A percentile compares a stretch with the other conserved stretches of the same genome.
Evolutionary conservation across 2,329 filamentous ascomycete genomes (phyloP).

Genomic region (Botrytis galanthina): DNA sequence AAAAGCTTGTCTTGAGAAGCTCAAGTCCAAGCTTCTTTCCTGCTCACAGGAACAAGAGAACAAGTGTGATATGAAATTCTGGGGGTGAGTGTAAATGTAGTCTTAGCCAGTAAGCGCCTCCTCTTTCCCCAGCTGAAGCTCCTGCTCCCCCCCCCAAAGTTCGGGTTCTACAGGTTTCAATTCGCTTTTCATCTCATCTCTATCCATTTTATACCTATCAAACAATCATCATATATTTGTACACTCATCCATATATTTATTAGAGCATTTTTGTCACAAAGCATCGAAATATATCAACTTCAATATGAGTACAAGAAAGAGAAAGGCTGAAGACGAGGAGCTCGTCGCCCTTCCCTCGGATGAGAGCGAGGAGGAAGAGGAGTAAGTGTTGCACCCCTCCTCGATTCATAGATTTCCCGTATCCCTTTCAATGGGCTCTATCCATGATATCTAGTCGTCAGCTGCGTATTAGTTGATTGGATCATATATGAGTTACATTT

Average conservation of each 20-base stretch:
- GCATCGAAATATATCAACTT: not conserved
- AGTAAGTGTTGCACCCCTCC: slow-evolving; percentile 27
- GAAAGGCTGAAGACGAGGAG: slow-evolving; percentile 36
- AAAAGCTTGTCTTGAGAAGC: slow-evolving; percentile 6
- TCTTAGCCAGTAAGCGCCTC: slow-evolving; percentile 13
- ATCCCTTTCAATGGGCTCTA: not conserved
- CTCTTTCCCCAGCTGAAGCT: slow-evolving; percentile 11
- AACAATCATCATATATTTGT: not conserved
- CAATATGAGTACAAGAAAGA: slow-evolving; percentile 32
- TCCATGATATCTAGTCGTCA: not conserved
- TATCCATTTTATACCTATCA: not conserved
- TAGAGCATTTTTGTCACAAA: not conserved
- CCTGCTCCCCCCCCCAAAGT: not conserved
- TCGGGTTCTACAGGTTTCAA: not conserved
- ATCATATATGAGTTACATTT: not conserved
- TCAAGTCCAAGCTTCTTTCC: slow-evolving; percentile 9
- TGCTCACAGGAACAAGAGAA: slow-evolving; percentile 15
- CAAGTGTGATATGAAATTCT: slow-evolving; percentile 8
- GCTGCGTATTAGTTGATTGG: not conserved
- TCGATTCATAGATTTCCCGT: not conserved
- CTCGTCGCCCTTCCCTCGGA: slow-evolving; percentile 36
- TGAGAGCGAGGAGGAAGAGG: slow-evolving; percentile 36
- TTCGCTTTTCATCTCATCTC: slow-evolving; percentile 4
- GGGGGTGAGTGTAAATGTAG: not conserved
- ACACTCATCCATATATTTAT: not conserved